Conservation (phyloP, 1,284 basidiomycete genomes). For the Golubevia pallescens region DNA sequence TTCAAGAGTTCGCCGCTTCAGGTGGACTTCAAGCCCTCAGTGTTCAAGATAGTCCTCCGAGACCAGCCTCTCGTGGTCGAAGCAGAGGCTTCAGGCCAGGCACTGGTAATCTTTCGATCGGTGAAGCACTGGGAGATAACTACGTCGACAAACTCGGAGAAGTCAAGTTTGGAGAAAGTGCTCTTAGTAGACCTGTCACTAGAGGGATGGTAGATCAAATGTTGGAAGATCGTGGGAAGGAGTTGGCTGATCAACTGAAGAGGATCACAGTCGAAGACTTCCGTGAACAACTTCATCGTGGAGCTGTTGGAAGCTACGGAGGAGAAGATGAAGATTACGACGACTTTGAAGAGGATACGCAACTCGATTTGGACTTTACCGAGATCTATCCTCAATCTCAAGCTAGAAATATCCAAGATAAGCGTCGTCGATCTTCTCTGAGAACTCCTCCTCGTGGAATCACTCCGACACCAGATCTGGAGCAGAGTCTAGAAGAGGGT, state of each 20-base stretch:
- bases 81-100: slow-evolving; percentile 8
- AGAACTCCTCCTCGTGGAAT: neutral
- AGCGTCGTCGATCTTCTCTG: neutral
- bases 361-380: neutral
- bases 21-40: slow-evolving; percentile 33
- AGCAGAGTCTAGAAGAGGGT: neutral
- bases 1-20: slow-evolving; percentile 39
- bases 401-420: neutral
- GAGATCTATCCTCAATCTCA: neutral
- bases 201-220: slow-evolving; percentile 36
- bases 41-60: slow-evolving; percentile 15
- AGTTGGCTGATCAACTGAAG: slow-evolving; percentile 7
- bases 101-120: slow-evolving; percentile 20
- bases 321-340: slow-evolving; percentile 17
- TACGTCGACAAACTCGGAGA: slow-evolving; percentile 43
- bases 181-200: slow-evolving; percentile 37
- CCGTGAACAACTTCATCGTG: neutral
- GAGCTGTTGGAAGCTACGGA: slow-evolving; percentile 27
- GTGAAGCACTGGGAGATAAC: slow-evolving; percentile 31
- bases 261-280: slow-evolving; percentile 10
- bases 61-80: neutral
- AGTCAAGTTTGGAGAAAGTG: slow-evolving; percentile 41
- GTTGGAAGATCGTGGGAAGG: slow-evolving; percentile 23
- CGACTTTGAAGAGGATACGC: slow-evolving; percentile 2
- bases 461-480: neutral